A percentile compares a stretch with the other conserved stretches of the same genome.
Conservation (phyloP, 2,329 filamentous ascomycete genomes). For the Colletotrichum caudatum region DNA sequence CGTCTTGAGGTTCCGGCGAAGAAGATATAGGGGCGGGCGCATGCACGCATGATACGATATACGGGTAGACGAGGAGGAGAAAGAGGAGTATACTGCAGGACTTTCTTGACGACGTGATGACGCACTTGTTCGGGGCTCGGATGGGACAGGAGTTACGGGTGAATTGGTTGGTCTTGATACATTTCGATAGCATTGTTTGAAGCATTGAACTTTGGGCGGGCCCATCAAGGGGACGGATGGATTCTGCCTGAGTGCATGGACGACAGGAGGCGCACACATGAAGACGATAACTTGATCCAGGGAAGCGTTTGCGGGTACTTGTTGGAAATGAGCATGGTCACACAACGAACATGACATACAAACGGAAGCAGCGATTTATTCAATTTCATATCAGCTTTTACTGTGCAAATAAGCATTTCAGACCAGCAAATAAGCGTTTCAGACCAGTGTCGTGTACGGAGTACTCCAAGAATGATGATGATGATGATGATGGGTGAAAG, state of each 20-base stretch:
- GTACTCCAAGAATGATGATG: too few relatives aligned
- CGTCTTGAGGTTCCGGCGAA: conserved; percentile 21
- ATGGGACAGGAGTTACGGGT: conserved; percentile 33
- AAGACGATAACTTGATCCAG: neutral
- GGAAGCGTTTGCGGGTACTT: conserved; percentile 7
- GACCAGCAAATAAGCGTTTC: neutral
- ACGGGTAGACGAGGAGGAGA: conserved; percentile 29
- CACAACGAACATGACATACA: neutral
- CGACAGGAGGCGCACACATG: conserved; percentile 11
- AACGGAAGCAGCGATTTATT: neutral
- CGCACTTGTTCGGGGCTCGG: conserved; percentile 36
- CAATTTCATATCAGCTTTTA: neutral
- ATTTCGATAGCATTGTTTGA: conserved; percentile 27
- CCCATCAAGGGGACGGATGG: conserved; percentile 13
- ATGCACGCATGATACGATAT: conserved; percentile 36
- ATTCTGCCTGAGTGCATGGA: conserved; percentile 12
- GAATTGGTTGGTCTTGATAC: conserved; percentile 21
- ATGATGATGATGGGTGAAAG: neutral
- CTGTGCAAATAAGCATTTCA: neutral
- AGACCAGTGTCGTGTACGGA: neutral
- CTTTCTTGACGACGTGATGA: conserved; percentile 38
- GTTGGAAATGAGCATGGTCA: neutral
- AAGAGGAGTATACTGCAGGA: conserved; percentile 18
- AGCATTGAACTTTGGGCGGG: conserved; percentile 31
- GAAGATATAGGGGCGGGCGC: conserved; percentile 7